Percentiles rank a stretch among this genome's conserved stretches.
Evolutionary conservation across 768 basidiomycete species (phyloP).

Genomic region (Hypsizygus marmoreus): DNA sequence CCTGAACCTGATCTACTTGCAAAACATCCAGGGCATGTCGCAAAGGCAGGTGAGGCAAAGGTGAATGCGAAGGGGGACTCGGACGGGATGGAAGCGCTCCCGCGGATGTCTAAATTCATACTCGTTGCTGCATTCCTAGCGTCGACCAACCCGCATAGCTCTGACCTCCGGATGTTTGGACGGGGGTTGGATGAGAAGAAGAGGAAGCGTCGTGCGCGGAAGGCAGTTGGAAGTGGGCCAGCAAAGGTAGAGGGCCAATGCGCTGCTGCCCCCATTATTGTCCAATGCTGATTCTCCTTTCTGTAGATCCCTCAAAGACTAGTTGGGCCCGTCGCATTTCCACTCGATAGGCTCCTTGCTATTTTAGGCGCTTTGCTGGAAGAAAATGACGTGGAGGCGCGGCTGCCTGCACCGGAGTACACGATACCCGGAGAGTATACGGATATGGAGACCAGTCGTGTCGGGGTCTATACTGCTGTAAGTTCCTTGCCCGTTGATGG

Average conservation of each 20-base stretch:
- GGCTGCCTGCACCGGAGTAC: constrained; percentile 46
- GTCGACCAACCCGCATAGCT: constrained; percentile 81
- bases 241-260: constrained; percentile 33
- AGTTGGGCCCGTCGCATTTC: constrained; percentile 76
- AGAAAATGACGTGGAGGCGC: constrained; percentile 62
- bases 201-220: constrained; percentile 48
- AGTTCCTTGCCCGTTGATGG: constrained; percentile 30
- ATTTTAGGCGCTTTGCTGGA: constrained; percentile 78
- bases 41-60: constrained; percentile 3
- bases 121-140: constrained; percentile 79
- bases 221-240: constrained; percentile 41
- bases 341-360: constrained; percentile 77
- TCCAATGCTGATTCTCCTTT: neutral
- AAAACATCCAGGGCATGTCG: constrained; percentile 23
- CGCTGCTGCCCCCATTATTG: neutral
- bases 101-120: constrained; percentile 73
- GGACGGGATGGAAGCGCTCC: constrained; percentile 40
- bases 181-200: constrained; percentile 68
- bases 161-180: constrained; percentile 83
- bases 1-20: constrained; percentile 44
- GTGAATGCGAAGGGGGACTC: neutral
- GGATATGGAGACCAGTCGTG: constrained; percentile 69
- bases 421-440: constrained; percentile 68
- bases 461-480: constrained; percentile 62
- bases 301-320: constrained; percentile 72